Percentiles rank a stretch among this genome's conserved stretches.
These are phyloP conservation scores for Aspergillus texensis DNA, from an alignment of 2,329 filamentous ascomycete genomes.

Conservation along the genomic window DNA sequence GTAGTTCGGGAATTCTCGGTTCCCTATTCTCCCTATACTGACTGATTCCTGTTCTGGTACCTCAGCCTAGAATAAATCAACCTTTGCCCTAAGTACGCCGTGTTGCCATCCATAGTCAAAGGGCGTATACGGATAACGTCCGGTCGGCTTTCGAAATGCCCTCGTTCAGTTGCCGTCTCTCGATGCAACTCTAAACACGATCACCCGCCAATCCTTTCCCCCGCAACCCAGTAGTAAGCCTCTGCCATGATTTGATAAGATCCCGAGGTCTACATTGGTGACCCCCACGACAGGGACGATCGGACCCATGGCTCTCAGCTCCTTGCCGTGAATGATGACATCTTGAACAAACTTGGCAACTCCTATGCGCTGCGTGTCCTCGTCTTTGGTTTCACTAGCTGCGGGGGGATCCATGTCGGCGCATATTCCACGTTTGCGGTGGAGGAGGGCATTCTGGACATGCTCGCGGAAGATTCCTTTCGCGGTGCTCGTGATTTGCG, in stretches of 20 bases:
- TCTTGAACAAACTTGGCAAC: background rate
- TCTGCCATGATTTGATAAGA: background rate
- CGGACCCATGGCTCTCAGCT: background rate
- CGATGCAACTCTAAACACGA: background rate
- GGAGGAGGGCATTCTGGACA: background rate
- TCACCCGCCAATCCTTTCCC: background rate
- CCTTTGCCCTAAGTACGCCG: background rate
- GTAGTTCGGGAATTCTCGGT: background rate
- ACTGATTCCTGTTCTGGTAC: background rate
- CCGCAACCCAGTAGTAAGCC: conserved; percentile 4
- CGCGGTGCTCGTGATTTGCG: background rate
- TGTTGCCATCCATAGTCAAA: background rate
- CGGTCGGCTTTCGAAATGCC: conserved; percentile 1
- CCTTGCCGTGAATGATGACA: background rate
- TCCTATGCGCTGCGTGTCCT: background rate
- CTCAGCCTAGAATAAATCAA: background rate
- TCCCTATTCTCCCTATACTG: background rate
- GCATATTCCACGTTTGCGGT: background rate
- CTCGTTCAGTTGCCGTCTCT: background rate
- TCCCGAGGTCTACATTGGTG: conserved; percentile 4
- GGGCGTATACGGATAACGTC: background rate
- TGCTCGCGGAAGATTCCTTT: conserved; percentile 1
- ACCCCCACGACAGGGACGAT: conserved; percentile 3
- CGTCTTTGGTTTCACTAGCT: background rate
- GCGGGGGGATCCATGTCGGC: background rate